phyloP scores from a whole-genome alignment of 257 asterid species.

The Solanum lycopersicoides region DNA sequence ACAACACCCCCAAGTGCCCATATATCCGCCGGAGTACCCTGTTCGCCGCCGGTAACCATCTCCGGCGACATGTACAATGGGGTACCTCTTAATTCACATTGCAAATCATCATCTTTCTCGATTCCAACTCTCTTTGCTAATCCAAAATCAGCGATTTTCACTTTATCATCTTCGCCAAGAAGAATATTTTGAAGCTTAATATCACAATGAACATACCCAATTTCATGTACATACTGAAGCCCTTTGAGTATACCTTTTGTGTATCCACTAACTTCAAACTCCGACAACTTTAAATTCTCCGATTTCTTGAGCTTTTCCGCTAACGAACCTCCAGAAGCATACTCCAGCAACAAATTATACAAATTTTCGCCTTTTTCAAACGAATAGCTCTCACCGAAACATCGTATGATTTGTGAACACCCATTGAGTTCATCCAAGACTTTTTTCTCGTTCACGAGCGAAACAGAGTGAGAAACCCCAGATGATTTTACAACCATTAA shows the following conservation, averaged over 20 bases:
- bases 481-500: slow-evolving; percentile 75
- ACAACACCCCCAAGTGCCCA: slow-evolving; percentile 87
- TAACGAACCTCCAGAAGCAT: slow-evolving; percentile 61
- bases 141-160: slow-evolving; percentile 79
- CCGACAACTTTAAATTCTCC: slow-evolving; percentile 23
- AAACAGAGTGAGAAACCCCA: slow-evolving; percentile 27
- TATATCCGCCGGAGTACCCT: slow-evolving; percentile 58
- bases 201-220: slow-evolving; percentile 78
- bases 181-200: slow-evolving; percentile 77
- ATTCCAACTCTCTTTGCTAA: slow-evolving; percentile 38
- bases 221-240: slow-evolving; percentile 36
- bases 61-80: slow-evolving; percentile 96
- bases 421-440: slow-evolving; percentile 43
- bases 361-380: slow-evolving; percentile 54
- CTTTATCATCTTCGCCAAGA: slow-evolving; percentile 20
- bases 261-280: slow-evolving; percentile 34
- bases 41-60: slow-evolving; percentile 53
- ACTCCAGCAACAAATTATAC: slow-evolving; percentile 76
- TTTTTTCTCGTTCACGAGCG: slow-evolving; percentile 43
- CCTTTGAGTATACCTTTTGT: slow-evolving; percentile 46
- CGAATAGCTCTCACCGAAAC: slow-evolving; percentile 53
- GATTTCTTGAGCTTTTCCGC: slow-evolving; percentile 32
- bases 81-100: slow-evolving; percentile 65
- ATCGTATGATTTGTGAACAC: slow-evolving; percentile 50
- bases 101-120: not conserved